Conservation (phyloP, 257 asterid genomes). For the Rubia yunnanensis region DNA sequence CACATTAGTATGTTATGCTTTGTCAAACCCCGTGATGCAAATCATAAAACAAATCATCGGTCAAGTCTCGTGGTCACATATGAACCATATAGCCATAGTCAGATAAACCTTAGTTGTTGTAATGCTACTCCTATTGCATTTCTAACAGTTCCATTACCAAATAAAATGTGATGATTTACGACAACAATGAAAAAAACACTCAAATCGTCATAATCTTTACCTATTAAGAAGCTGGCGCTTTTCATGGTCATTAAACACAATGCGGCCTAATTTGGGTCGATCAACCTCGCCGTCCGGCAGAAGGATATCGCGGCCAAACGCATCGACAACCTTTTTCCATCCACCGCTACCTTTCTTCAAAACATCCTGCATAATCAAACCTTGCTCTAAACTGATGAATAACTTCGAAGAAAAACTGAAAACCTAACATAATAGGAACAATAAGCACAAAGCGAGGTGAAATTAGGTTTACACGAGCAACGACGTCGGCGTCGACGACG, state of each 20-base stretch:
- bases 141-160: background rate
- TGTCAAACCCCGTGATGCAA: background rate
- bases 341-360: slow-evolving; percentile 83
- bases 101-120: background rate
- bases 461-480: slow-evolving; percentile 62
- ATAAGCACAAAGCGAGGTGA: background rate
- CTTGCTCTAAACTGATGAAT: background rate
- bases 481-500: slow-evolving; percentile 70
- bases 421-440: background rate
- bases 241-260: slow-evolving; percentile 63
- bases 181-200: background rate
- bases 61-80: background rate
- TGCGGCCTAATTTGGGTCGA: slow-evolving; percentile 72
- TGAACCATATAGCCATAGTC: background rate
- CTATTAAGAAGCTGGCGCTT: slow-evolving; percentile 86
- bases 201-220: slow-evolving; percentile 20
- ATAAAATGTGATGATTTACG: background rate
- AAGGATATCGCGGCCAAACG: slow-evolving; percentile 74
- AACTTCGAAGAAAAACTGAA: background rate
- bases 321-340: slow-evolving; percentile 74
- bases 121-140: background rate
- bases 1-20: background rate
- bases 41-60: background rate
- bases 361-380: slow-evolving; percentile 29
- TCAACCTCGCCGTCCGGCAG: slow-evolving; percentile 69